phyloP scores from a whole-genome alignment of 805 yeast genomes.

The Cyberlindnera xishuangbannaensis region DNA sequence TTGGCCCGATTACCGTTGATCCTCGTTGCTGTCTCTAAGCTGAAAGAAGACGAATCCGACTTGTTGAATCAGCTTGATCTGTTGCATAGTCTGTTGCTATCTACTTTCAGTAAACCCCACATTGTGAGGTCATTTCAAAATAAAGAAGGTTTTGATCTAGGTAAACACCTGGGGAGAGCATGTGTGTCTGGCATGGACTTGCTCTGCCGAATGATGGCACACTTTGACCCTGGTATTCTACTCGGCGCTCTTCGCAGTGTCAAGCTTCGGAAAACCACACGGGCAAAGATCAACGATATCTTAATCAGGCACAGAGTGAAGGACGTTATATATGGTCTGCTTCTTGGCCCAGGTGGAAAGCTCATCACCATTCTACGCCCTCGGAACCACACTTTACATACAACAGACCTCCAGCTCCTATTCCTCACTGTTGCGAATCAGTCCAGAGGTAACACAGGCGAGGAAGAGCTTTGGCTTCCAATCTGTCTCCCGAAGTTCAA shows the following conservation, averaged over 20 bases:
- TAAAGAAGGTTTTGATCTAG: constrained; percentile 74
- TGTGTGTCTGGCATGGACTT: constrained; percentile 69
- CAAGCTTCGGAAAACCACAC: constrained; percentile 47
- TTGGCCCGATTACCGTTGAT: constrained; percentile 63
- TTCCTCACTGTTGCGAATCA: constrained; percentile 60
- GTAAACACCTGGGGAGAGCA: constrained; percentile 68
- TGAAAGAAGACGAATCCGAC: constrained; percentile 47
- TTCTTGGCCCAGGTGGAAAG: constrained; percentile 58
- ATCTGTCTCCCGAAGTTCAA: constrained; percentile 89
- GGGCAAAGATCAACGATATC: constrained; percentile 53
- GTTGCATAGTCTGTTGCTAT: constrained; percentile 70
- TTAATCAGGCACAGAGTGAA: constrained; percentile 43
- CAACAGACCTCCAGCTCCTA: constrained; percentile 73
- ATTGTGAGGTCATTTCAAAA: constrained; percentile 61
- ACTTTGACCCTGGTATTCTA: constrained; percentile 52
- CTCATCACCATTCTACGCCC: constrained; percentile 73
- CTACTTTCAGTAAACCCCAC: constrained; percentile 78
- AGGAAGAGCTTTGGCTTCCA: constrained; percentile 89
- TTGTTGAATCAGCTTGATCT: constrained; percentile 61
- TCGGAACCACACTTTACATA: constrained; percentile 66
- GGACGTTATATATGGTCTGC: constrained; percentile 67
- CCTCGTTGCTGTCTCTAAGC: constrained; percentile 60
- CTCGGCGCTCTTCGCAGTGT: constrained; percentile 64
- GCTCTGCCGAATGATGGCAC: constrained; percentile 47
- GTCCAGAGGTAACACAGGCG: constrained; percentile 26